phyloP scores from a whole-genome alignment of 1,284 basidiomycete genomes.

The Rugosomyces carneus region DNA sequence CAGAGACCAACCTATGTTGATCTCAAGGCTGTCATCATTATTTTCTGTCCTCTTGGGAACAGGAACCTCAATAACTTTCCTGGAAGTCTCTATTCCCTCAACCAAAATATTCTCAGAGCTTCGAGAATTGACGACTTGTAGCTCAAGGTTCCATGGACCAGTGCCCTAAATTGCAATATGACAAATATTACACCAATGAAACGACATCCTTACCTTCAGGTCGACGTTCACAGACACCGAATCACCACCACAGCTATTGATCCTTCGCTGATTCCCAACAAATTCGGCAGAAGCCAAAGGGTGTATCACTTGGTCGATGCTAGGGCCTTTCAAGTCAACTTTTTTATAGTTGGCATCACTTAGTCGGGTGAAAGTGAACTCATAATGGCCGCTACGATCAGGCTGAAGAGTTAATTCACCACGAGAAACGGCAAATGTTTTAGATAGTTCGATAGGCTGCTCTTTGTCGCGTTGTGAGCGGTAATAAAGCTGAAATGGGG shows the following conservation, averaged over 20 bases:
- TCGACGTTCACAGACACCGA: slow-evolving; percentile 72
- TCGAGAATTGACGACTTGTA: slow-evolving; percentile 69
- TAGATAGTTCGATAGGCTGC: slow-evolving; percentile 47
- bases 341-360: slow-evolving; percentile 84
- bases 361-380: slow-evolving; percentile 76
- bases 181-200: background rate
- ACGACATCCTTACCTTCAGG: slow-evolving; percentile 48
- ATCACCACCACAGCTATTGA: slow-evolving; percentile 73
- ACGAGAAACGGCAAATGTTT: slow-evolving; percentile 65
- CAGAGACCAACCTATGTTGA: slow-evolving; percentile 58
- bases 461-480: slow-evolving; percentile 69
- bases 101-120: slow-evolving; percentile 56
- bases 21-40: slow-evolving; percentile 75
- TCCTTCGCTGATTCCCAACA: slow-evolving; percentile 39
- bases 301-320: slow-evolving; percentile 83
- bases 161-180: slow-evolving; percentile 52
- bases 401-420: slow-evolving; percentile 87
- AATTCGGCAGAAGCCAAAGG: slow-evolving; percentile 81
- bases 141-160: slow-evolving; percentile 81
- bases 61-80: slow-evolving; percentile 56
- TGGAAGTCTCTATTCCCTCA: slow-evolving; percentile 47
- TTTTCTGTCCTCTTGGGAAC: slow-evolving; percentile 63
- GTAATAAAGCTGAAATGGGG: slow-evolving; percentile 86
- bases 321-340: slow-evolving; percentile 63
- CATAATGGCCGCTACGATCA: slow-evolving; percentile 84